Base-by-base conservation (phyloP, 1,284 basidiomycete species). In the Ustanciosporium gigantosporum region DNA sequence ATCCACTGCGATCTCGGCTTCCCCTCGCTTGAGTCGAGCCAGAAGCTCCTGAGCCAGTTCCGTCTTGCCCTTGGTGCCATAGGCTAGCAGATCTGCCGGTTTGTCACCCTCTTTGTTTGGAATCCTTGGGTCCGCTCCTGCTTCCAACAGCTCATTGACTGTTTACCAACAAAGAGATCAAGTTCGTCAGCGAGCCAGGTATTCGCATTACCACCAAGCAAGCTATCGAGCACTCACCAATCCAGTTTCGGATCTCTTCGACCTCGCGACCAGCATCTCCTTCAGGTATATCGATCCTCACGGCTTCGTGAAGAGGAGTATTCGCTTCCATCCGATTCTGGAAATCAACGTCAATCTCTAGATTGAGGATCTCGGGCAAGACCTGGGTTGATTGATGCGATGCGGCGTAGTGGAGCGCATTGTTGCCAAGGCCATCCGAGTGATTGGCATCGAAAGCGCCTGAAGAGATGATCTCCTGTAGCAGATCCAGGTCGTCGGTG, bases 271-370 rank as follows among this genome's bases (percentile, higher is more conserved):
- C 61, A 1, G 47, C 50, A 14, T 43, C 46, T 1, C 49, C 49
- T 11, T 55, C 43, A 4, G 60, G 60, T 24, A 65, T 65, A 14
- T 62, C 65, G 46, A 87, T 79, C 49, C 80, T 78, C 15, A 89
- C 82, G 1, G 90, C 90, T 16, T 90, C 83, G 76, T 93, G 91
- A 9, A 94, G 81, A 2, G 91, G 90, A 0, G 91, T 93, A 27
- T 87, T 85, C 8, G 84, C 84, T 31, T 87, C 85, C 24, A 88
- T 78, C 17, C 83, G 82, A 77, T 92, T 92, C 68, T 85, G 82
- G 16, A 86, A 83, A 74, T 93, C 90, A 42, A 92, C 89, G 71
- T 93, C 89, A 78, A 90, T 91, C 11, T 73, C 74, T 36, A 73
- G 58, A 27, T 76, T 60, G 22, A 76, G 68, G 35, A 77, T 60